Evolutionary conservation across 1,139 yeast genomes (phyloP).

Genomic region (Hyphopichia khmerensis): DNA sequence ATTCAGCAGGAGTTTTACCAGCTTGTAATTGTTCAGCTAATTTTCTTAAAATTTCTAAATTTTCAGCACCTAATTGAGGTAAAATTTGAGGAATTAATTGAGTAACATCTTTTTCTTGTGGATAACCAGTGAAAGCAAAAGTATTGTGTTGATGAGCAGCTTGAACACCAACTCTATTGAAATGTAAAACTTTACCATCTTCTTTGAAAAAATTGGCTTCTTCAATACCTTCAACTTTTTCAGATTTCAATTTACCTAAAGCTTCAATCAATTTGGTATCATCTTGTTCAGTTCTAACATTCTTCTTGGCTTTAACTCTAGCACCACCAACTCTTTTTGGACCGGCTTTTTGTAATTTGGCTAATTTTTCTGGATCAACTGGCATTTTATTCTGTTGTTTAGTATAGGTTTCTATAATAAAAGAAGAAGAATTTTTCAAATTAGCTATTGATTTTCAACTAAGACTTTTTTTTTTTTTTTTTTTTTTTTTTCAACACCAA

Average conservation of each 20-base stretch:
- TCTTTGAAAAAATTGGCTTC: conserved; percentile 98
- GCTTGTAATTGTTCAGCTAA: conserved; percentile 88
- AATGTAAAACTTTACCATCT: conserved; percentile 94
- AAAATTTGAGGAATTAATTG: conserved; percentile 94
- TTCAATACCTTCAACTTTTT: conserved; percentile 84
- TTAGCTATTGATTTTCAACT: neutral
- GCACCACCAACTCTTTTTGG: conserved; percentile 83
- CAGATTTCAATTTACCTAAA: conserved; percentile 86
- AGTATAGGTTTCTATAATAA: neutral
- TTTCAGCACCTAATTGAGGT: conserved; percentile 96
- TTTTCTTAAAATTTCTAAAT: conserved; percentile 84
- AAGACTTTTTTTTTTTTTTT: neutral
- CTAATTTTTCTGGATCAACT: conserved; percentile 84
- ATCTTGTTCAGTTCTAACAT: conserved; percentile 66
- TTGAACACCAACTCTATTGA: conserved; percentile 93
- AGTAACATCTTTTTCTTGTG: conserved; percentile 89
- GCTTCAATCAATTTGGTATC: conserved; percentile 90
- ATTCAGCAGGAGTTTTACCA: conserved; percentile 50
- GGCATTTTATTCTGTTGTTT: conserved; percentile 49
- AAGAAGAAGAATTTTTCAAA: conserved; percentile 2
- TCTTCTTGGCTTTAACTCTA: conserved; percentile 80
- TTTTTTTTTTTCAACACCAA: neutral
- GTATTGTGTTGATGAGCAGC: conserved; percentile 90
- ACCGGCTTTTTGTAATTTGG: conserved; percentile 74
- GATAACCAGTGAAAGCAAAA: conserved; percentile 92